Evolutionary conservation across 176 grass and related monocot species (phyloP), one percentile per base, ranked within the genome.

Genomic region (Rhipidocladum racemiflorum): DNA sequence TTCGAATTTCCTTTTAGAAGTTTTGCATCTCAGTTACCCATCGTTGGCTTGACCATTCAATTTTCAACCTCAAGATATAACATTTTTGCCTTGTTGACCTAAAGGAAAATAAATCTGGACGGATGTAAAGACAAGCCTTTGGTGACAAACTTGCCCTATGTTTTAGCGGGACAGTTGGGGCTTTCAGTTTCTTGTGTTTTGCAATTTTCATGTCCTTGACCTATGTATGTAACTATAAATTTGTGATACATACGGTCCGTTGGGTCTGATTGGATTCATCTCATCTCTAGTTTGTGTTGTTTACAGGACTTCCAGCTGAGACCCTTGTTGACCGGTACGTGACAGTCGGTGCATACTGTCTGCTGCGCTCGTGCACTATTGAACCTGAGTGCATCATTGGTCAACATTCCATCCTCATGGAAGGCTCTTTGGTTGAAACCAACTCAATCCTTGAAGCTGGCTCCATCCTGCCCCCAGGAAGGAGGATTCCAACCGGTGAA

Each of bases 391-490:
- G 92, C 74, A 93, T 99, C 66, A 91, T 99, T 9, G 96, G 96
- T 48, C 92, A 95, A 79, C 96, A 95, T 51, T 99, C 96, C 32
- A 78, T 99, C 74, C 85, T 99, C n/a, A 99, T 95, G 96, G 92
- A 99, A 88, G 96, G 92, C 75, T 99, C 96, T 13, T 71, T 99
- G 39, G 91, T 99, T 11, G 96, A 95, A 84, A 99, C 92, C 25
- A 99, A 99, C 65, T 95, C 96, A 1, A 95, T 99, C 81, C 90
- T 99, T 68, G 96, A 99, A 81, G 91, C 96, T 79, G 96, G 96
- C 10, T 99, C 92, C 7, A 87, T 95, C 61, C 85, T 99, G n/a
- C 44, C 92, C 18, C 96, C 96, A 49, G 92, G 90, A 14, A 88
- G 96, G 63, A 89, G 96, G 64, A 88, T 99, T 76, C 96, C 96